Evolutionary conservation across 306 rosid genomes (phyloP).

Genomic region (Dicorynia guianensis): DNA sequence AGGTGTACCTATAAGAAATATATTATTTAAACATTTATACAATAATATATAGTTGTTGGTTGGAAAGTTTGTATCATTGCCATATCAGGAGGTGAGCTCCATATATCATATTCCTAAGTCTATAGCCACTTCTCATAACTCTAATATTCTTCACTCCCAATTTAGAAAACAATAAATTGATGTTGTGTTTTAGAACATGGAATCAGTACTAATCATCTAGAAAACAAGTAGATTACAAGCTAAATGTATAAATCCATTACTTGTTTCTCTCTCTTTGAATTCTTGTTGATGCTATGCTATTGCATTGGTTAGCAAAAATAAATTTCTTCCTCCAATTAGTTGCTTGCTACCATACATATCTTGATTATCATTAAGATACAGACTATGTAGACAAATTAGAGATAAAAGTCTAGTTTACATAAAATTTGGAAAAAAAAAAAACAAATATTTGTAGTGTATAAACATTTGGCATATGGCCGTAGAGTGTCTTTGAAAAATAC

Average conservation of each 20-base stretch:
- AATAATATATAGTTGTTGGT: constrained; percentile 78
- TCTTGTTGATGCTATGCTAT: neutral
- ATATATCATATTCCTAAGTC: constrained; percentile 5
- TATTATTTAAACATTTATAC: constrained; percentile 77
- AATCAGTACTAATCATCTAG: neutral
- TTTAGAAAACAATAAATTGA: neutral
- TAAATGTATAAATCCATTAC: neutral
- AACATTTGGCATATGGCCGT: constrained; percentile 1
- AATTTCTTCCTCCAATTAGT: neutral
- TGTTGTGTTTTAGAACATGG: neutral
- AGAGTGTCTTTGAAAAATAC: constrained; percentile 32
- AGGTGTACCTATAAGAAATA: constrained; percentile 90
- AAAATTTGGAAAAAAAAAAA: too few species aligned
- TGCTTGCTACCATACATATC: constrained; percentile 2
- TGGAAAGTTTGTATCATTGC: constrained; percentile 79
- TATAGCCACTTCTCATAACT: neutral
- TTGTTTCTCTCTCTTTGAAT: neutral
- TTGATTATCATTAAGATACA: neutral
- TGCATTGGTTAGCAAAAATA: neutral
- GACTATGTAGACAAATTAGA: too few species aligned
- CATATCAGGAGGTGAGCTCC: constrained; percentile 75
- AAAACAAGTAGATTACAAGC: neutral
- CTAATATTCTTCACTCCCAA: neutral
- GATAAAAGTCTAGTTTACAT: too few species aligned
- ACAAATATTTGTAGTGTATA: constrained; percentile 1